Evolutionary conservation across 768 basidiomycete species (phyloP).

Genomic region (Pleurotus djamor): DNA sequence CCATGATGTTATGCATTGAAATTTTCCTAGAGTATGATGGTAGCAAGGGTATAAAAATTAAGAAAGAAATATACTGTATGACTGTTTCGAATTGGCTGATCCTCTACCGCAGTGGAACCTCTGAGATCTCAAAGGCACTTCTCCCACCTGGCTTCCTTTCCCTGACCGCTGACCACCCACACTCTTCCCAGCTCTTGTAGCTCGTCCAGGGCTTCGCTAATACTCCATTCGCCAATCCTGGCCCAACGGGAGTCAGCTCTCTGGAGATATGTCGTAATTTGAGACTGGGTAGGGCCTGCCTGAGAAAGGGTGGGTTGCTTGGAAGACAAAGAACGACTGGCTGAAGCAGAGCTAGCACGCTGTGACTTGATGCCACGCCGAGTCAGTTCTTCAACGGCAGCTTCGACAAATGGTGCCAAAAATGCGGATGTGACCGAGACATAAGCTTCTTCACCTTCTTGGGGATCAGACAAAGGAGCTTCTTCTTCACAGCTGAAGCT

Average conservation of each 20-base stretch:
- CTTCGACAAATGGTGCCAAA: slow-evolving; percentile 45
- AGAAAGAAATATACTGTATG: too few species aligned
- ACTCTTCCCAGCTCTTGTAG: slow-evolving; percentile 36
- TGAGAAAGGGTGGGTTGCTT: slow-evolving; percentile 13
- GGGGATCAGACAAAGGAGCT: slow-evolving; percentile 59
- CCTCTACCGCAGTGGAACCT: too few species aligned
- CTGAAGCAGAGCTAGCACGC: background rate
- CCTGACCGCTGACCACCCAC: slow-evolving; percentile 24
- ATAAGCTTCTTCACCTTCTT: slow-evolving; percentile 62
- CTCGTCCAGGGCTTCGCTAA: slow-evolving; percentile 57
- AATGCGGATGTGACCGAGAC: slow-evolving; percentile 54
- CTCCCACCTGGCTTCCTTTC: slow-evolving; percentile 35
- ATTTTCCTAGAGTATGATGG: too few species aligned
- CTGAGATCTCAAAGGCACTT: slow-evolving; percentile 12
- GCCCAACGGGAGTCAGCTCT: slow-evolving; percentile 62
- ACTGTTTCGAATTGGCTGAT: too few species aligned
- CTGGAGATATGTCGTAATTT: slow-evolving; percentile 44
- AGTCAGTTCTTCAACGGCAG: slow-evolving; percentile 37
- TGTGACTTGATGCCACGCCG: slow-evolving; percentile 9
- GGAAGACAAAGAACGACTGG: background rate
- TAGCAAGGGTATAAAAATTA: too few species aligned
- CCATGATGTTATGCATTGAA: too few species aligned
- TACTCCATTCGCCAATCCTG: slow-evolving; percentile 59
- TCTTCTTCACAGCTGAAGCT: slow-evolving; percentile 31
- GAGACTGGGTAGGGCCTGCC: slow-evolving; percentile 33